Evolutionary conservation across 2,329 filamentous ascomycete genomes (phyloP), one percentile per base, ranked within the genome.

Genomic region (Penicillium sp.): DNA sequence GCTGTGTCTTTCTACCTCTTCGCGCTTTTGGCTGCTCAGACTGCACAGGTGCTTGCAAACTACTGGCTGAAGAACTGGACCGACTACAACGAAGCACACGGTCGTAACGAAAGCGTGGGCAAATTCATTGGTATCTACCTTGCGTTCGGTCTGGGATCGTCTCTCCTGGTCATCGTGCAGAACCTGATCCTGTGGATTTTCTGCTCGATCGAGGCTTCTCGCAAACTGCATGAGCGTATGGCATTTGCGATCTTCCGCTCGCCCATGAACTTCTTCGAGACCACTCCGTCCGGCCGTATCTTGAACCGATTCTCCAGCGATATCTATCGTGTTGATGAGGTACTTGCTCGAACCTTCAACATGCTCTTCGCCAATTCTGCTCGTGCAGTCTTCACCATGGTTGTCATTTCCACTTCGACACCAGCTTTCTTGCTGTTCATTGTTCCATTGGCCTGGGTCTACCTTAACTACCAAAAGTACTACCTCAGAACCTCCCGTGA

Each of bases 221-320:
- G 95, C 63, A 99, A 98, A 79, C 84, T 99, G 58, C 95, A 99
- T 75, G 95, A 98, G 79, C 86, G 91, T 65, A 98, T 99, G 95
- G 94, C 94, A 45, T 95, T 90, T 70, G 92, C 95, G 17, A 97
- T 98, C 69, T 99, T 99, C 84, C 86, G 95, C 67, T 96, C 92
- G 39, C 96, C 95, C 56, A 99, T 99, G 95, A 95, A 88, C 69
- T 99, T 99, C 79, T 99, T 99, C 69, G 96, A 99, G 75, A 96
- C 93, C 0, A 99, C 95, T 1, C 95, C 95, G 2, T 90, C 93
- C 63, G 95, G 95, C n/a, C 88, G 96, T 58, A 97, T 99, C 70
- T 82, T 99, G 60, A 99, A 99, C 76, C 86, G 95, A 56, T 99
- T 99, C 76, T 98, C 94, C 15, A 96, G 82, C 72, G 83, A 85